Conservation (phyloP, 2,329 filamentous ascomycete genomes). For the Cyphellophora attinorum region DNA sequence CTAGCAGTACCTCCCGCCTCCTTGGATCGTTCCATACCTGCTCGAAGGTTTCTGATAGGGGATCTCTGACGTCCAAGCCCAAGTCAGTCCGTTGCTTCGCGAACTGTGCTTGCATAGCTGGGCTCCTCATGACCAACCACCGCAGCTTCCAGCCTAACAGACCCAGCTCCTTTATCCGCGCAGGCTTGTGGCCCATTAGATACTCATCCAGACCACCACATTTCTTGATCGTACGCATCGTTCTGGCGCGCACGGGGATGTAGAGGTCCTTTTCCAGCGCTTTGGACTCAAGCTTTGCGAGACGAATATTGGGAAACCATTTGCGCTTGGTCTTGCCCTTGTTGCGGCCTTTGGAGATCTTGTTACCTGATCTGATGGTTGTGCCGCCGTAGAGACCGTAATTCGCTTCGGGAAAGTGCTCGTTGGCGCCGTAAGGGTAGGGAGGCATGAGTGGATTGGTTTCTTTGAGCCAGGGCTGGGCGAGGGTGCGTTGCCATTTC, state of each 20-base stretch:
- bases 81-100: constrained; percentile 54
- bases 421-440: constrained; percentile 36
- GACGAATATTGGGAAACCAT: constrained; percentile 40
- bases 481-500: constrained; percentile 13
- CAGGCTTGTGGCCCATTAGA: constrained; percentile 68
- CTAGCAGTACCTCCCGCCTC: constrained; percentile 29
- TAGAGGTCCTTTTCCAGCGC: constrained; percentile 32
- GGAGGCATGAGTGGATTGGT: constrained; percentile 27
- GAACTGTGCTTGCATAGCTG: constrained; percentile 56
- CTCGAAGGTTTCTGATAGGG: constrained; percentile 23
- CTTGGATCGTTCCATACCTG: constrained; percentile 34
- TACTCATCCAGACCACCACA: constrained; percentile 87
- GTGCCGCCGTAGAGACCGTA: constrained; percentile 38
- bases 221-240: constrained; percentile 58
- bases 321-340: constrained; percentile 38
- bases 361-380: constrained; percentile 39
- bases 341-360: constrained; percentile 39
- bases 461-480: constrained; percentile 6
- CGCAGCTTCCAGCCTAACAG: constrained; percentile 82
- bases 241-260: constrained; percentile 36
- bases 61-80: constrained; percentile 48
- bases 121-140: constrained; percentile 80
- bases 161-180: constrained; percentile 74
- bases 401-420: constrained; percentile 36
- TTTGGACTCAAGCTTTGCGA: constrained; percentile 36